Evolutionary conservation across 2,329 filamentous ascomycete species (phyloP).

Genomic region (Fusarium robinianum): DNA sequence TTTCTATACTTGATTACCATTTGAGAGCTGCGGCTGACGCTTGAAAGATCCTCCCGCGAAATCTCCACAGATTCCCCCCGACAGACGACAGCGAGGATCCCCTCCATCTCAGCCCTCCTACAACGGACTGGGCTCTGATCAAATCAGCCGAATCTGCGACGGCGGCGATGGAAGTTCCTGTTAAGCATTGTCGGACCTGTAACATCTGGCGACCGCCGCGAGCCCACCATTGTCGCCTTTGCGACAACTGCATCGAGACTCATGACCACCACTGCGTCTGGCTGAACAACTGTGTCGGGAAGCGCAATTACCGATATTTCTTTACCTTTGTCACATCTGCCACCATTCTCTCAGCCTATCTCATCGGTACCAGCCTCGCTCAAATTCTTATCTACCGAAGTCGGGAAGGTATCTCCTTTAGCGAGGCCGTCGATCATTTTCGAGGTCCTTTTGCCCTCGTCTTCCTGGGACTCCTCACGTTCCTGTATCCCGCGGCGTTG

Average conservation of each 20-base stretch:
- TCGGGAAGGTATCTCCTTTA: conserved; percentile 68
- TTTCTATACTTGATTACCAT: neutral
- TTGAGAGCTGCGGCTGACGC: conserved; percentile 21
- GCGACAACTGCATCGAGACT: conserved; percentile 96
- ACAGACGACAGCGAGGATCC: conserved; percentile 77
- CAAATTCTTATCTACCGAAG: conserved; percentile 77
- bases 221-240: conserved; percentile 93
- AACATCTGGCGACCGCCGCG: conserved; percentile 96
- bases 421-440: conserved; percentile 68
- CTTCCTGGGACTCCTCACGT: conserved; percentile 75
- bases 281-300: conserved; percentile 97
- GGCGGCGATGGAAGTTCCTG: conserved; percentile 95
- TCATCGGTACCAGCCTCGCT: conserved; percentile 76
- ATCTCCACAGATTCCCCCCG: conserved; percentile 86
- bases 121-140: conserved; percentile 92
- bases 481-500: conserved; percentile 81
- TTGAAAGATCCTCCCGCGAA: conserved; percentile 84
- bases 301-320: conserved; percentile 97
- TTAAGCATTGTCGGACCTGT: conserved; percentile 98
- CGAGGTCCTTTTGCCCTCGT: conserved; percentile 86
- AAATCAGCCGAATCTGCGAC: conserved; percentile 75
- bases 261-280: conserved; percentile 98
- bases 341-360: conserved; percentile 75
- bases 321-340: conserved; percentile 85
- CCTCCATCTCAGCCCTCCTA: conserved; percentile 77